Conservation (phyloP, 495 filamentous ascomycete species). For the Pyrenula massariospora region DNA sequence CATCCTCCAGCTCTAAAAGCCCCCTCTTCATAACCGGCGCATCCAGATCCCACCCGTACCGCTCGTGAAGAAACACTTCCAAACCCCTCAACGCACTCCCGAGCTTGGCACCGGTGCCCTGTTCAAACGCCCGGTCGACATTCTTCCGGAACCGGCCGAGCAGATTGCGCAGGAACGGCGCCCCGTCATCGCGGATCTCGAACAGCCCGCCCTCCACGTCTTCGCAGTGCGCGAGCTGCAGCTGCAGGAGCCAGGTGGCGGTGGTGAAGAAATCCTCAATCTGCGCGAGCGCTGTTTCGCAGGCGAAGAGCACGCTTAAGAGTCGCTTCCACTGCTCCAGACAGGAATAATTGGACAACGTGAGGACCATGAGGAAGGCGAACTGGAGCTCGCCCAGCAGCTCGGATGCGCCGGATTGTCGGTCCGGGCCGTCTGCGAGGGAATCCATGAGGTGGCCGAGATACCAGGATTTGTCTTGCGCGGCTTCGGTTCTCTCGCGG, state of each 20-base stretch:
- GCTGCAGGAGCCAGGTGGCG: conserved; percentile 49
- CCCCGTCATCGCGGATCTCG: conserved; percentile 40
- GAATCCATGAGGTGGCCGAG: conserved; percentile 37
- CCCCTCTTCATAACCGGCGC: conserved; percentile 48
- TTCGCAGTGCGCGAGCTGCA: conserved; percentile 61
- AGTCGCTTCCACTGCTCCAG: conserved; percentile 82
- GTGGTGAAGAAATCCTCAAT: conserved; percentile 45
- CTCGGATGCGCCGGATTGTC: conserved; percentile 22
- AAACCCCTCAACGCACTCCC: conserved; percentile 42
- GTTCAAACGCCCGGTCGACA: conserved; percentile 27
- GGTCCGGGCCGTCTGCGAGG: conserved; percentile 13
- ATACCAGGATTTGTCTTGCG: conserved; percentile 63
- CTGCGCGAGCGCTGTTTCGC: conserved; percentile 42
- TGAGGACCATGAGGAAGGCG: conserved; percentile 68
- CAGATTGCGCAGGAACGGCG: conserved; percentile 39
- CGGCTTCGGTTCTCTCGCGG: conserved; percentile 57
- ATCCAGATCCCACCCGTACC: conserved; percentile 56
- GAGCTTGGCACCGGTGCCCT: conserved; percentile 21
- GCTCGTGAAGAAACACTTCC: conserved; percentile 39
- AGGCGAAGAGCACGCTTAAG: conserved; percentile 58
- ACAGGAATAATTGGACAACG: conserved; percentile 74
- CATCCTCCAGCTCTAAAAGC: conserved; percentile 61
- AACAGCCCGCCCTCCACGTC: conserved; percentile 52
- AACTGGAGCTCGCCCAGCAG: conserved; percentile 84
- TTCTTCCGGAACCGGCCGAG: conserved; percentile 39